Conservation (phyloP, 768 basidiomycete genomes). For the Lyophyllum shimeji region DNA sequence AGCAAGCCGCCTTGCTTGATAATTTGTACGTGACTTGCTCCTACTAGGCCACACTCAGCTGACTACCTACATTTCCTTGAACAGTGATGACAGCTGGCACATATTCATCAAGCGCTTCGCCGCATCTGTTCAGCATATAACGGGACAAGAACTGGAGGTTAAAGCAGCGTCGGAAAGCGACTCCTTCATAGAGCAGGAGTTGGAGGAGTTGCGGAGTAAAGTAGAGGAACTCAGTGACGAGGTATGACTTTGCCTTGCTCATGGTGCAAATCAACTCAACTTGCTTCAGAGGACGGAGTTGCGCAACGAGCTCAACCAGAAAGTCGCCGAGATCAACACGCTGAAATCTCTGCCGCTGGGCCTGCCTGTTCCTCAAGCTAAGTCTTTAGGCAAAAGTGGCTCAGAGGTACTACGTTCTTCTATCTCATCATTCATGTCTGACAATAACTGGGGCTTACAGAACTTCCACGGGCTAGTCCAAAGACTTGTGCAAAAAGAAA, state of each 20-base stretch:
- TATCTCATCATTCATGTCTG: constrained; percentile 4
- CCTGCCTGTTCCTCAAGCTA: constrained; percentile 35
- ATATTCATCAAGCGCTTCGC: constrained; percentile 60
- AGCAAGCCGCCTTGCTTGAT: constrained; percentile 56
- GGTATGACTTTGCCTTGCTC: constrained; percentile 37
- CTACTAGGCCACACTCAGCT: neutral
- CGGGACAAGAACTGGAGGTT: constrained; percentile 61
- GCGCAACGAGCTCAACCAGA: constrained; percentile 55
- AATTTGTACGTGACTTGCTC: constrained; percentile 51
- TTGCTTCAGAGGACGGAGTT: constrained; percentile 46
- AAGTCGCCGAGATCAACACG: constrained; percentile 67
- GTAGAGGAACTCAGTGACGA: constrained; percentile 68
- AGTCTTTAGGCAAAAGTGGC: constrained; percentile 45
- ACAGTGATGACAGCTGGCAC: constrained; percentile 67
- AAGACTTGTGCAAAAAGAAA: constrained; percentile 82
- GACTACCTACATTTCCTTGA: constrained; percentile 16
- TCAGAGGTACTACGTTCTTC: constrained; percentile 45
- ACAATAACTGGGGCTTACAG: constrained; percentile 31
- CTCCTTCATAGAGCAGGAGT: constrained; percentile 54
- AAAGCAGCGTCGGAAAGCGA: constrained; percentile 37
- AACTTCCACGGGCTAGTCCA: constrained; percentile 75
- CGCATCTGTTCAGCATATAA: constrained; percentile 62
- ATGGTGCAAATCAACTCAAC: constrained; percentile 1
- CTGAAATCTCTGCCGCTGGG: constrained; percentile 51
- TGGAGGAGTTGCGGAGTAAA: constrained; percentile 55